Conservation (phyloP, 2,329 filamentous ascomycete species). For the Trichoderma koningiopsis region DNA sequence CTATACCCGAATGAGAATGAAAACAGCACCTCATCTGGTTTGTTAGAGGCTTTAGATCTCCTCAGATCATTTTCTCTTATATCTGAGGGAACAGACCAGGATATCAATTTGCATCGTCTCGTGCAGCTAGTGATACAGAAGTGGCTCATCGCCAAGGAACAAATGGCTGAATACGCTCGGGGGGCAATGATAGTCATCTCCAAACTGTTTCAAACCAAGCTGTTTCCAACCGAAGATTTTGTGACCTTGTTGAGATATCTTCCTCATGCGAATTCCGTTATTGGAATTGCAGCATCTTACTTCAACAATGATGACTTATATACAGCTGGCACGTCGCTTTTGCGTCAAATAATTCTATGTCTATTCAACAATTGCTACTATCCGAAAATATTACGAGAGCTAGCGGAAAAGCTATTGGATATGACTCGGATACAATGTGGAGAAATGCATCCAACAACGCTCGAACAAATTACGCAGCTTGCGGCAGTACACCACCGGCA, state of each 20-base stretch:
- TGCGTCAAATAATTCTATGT: not conserved
- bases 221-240: not conserved
- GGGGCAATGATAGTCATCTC: not conserved
- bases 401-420: not conserved
- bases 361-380: not conserved
- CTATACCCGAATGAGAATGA: not conserved
- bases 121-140: constrained; percentile 39
- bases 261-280: not conserved
- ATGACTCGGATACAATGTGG: not conserved
- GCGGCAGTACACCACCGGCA: not conserved
- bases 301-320: not conserved
- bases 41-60: constrained; percentile 30
- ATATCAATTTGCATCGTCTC: constrained; percentile 38
- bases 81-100: constrained; percentile 25
- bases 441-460: not conserved
- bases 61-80: constrained; percentile 37
- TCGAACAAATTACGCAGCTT: not conserved
- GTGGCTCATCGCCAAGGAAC: constrained; percentile 31
- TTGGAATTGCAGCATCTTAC: not conserved
- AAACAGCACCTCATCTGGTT: not conserved
- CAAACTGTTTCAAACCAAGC: not conserved
- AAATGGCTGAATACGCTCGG: not conserved
- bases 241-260: not conserved
- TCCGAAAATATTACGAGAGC: not conserved
- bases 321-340: not conserved